phyloP scores from a whole-genome alignment of 495 filamentous ascomycete species.

The Podospora bellae-mahoneyi region DNA sequence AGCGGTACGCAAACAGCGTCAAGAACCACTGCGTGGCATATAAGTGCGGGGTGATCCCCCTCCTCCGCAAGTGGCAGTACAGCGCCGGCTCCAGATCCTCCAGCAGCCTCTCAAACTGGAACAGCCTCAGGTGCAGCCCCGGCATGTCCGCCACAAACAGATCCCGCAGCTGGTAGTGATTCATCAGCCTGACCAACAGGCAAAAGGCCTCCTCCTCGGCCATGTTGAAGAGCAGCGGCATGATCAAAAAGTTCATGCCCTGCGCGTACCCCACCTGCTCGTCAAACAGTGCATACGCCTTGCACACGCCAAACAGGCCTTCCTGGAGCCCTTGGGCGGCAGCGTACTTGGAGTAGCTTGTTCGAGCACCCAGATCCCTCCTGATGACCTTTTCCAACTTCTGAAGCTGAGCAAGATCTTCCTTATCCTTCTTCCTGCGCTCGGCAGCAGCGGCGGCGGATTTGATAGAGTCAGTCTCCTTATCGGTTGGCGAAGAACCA shows the following conservation, averaged over 20 bases:
- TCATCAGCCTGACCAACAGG: constrained; percentile 91
- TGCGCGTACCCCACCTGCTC: constrained; percentile 94
- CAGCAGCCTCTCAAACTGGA: constrained; percentile 90
- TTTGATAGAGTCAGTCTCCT: constrained; percentile 62
- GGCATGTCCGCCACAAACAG: constrained; percentile 97
- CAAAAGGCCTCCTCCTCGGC: constrained; percentile 96
- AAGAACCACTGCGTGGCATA: constrained; percentile 99
- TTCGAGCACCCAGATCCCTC: constrained; percentile 84
- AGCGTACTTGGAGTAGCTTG: constrained; percentile 93
- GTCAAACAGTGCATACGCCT: constrained; percentile 95
- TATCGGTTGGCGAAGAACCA: constrained; percentile 55
- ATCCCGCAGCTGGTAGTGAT: constrained; percentile 87
- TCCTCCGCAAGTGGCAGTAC: constrained; percentile 89
- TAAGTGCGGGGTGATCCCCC: constrained; percentile 81
- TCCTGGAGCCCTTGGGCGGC: constrained; percentile 88
- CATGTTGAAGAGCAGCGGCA: constrained; percentile 99
- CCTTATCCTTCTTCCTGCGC: constrained; percentile 69
- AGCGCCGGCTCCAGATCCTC: constrained; percentile 93
- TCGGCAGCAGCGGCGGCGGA: constrained; percentile 63
- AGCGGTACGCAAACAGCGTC: constrained; percentile 97
- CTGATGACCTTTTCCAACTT: constrained; percentile 91
- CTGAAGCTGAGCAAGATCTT: constrained; percentile 63
- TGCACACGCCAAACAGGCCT: constrained; percentile 89
- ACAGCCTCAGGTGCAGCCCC: constrained; percentile 86
- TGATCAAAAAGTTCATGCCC: constrained; percentile 97